Base-by-base conservation (phyloP, 164 flowering plant genomes). In the Hamamelis virginiana region DNA sequence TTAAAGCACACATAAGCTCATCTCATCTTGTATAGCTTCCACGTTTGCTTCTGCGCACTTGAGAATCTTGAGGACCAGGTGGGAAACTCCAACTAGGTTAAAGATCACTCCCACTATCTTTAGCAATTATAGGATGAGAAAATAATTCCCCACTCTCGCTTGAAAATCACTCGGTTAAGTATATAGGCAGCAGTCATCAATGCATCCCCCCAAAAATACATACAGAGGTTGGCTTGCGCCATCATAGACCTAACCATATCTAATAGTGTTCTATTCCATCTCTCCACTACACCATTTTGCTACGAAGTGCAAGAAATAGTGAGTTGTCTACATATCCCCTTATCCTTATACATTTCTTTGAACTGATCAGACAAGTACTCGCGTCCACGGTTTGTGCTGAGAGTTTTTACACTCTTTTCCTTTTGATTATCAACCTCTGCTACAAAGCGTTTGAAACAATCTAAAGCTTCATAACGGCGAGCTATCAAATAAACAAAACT, bases 251-350 rank as follows among this genome's bases (percentile, higher is more conserved):
- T n/a, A n/a, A n/a, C n/a, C n/a, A n/a, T n/a, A n/a, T n/a, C 68
- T 13, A 70, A 13, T 9, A 67, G 1, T 2, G 74, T 70, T 22
- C 59, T 15, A 64, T 58, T 71, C 44, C 63, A n/a, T n/a, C 61
- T 45, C 26, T 74, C 65, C 13, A 22, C 65, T 13, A 75, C 55
- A 44, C n/a, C n/a, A n/a, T n/a, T n/a, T n/a, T n/a, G n/a, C n/a
- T n/a, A n/a, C n/a, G n/a, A n/a, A n/a, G n/a, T n/a, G n/a, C n/a
- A n/a, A n/a, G n/a, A n/a, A n/a, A n/a, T n/a, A n/a, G n/a, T n/a
- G n/a, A n/a, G n/a, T n/a, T n/a, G n/a, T n/a, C n/a, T n/a, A n/a
- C n/a, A n/a, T n/a, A n/a, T n/a, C n/a, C n/a, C n/a, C n/a, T n/a
- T n/a, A n/a, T n/a, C n/a, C n/a, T n/a, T n/a, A n/a, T n/a, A n/a